phyloP scores from a whole-genome alignment of 495 filamentous ascomycete species.

The Aspergillus olivimuriae region DNA sequence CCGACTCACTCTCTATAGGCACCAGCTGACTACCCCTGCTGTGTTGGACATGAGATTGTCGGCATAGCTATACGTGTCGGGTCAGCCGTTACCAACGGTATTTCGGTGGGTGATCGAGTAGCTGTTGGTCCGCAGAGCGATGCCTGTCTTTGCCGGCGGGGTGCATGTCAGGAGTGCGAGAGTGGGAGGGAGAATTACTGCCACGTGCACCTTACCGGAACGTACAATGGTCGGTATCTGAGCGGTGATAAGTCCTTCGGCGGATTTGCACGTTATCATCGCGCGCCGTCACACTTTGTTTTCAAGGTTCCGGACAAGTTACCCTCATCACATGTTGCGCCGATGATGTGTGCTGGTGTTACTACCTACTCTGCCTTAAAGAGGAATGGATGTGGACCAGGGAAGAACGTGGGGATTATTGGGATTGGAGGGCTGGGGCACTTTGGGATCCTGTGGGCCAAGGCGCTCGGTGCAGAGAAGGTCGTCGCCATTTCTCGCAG shows the following conservation, averaged over 20 bases:
- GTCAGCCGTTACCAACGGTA: conserved; percentile 41
- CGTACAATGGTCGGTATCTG: conserved; percentile 9
- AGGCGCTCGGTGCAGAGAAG: conserved; percentile 59
- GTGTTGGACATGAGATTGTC: conserved; percentile 72
- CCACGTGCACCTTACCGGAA: conserved; percentile 34
- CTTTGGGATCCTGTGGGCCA: conserved; percentile 45
- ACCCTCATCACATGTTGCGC: conserved; percentile 49
- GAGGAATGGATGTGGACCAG: conserved; percentile 61
- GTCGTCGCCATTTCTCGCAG: conserved; percentile 68
- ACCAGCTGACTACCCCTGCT: conserved; percentile 47
- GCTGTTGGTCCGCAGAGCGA: conserved; percentile 69
- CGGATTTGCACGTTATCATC: conserved; percentile 59
- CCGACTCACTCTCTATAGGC: neutral
- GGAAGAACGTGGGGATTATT: conserved; percentile 67
- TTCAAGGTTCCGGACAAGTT: conserved; percentile 61
- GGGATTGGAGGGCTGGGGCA: conserved; percentile 71
- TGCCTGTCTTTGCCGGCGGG: conserved; percentile 46
- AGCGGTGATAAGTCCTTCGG: conserved; percentile 51
- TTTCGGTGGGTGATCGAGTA: conserved; percentile 71
- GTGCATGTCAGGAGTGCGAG: conserved; percentile 57
- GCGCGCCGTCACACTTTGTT: conserved; percentile 60
- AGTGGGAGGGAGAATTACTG: conserved; percentile 56
- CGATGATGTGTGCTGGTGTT: conserved; percentile 72
- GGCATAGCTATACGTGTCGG: conserved; percentile 66
- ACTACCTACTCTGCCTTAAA: conserved; percentile 63